A percentile compares a stretch with the other conserved stretches of the same genome.
phyloP scores from a whole-genome alignment of 2,329 filamentous ascomycete genomes.

The Calonectria multiphialidica region DNA sequence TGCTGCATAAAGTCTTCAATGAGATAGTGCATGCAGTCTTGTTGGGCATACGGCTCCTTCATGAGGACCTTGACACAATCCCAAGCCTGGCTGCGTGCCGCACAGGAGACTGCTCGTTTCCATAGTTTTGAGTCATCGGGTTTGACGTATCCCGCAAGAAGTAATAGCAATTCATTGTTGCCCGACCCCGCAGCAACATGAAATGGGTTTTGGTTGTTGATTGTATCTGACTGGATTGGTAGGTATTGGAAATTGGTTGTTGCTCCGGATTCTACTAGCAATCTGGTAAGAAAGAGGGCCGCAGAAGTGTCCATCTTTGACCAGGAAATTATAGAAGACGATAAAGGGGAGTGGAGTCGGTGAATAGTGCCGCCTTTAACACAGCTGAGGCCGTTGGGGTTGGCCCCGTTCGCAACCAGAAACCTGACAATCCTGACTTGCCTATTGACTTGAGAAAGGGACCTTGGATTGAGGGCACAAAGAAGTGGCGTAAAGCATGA shows the following conservation, averaged over 20 bases:
- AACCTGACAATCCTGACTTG: conserved; percentile 4
- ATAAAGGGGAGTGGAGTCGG: neutral
- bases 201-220: neutral
- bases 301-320: neutral
- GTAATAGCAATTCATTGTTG: neutral
- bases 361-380: neutral
- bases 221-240: neutral
- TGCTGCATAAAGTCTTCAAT: conserved; percentile 9
- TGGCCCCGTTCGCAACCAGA: neutral
- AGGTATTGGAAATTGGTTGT: neutral
- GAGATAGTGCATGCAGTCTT: neutral
- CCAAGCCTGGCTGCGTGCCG: neutral
- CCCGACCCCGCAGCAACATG: neutral
- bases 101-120: neutral
- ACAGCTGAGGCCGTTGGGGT: neutral
- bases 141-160: neutral
- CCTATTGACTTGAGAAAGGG: neutral
- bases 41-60: neutral
- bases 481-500: neutral
- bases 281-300: neutral
- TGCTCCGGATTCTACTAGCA: neutral
- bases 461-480: neutral
- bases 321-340: neutral
- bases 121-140: neutral
- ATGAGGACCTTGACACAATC: neutral